These are phyloP conservation scores for Eucalyptus pumila DNA, from an alignment of 345 rosid species.

Conservation along the genomic window DNA sequence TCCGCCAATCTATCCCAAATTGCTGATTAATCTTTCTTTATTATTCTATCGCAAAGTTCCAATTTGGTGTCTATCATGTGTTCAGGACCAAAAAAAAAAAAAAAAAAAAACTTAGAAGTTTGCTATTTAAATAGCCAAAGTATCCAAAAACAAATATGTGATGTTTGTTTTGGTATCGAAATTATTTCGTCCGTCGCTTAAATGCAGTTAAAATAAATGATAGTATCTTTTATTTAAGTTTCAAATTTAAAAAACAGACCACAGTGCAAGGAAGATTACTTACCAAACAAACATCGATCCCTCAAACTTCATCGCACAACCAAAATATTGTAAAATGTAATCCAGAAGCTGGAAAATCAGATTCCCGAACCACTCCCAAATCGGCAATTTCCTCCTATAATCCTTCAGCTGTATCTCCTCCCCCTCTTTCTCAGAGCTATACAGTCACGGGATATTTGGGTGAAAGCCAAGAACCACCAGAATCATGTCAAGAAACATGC, in stretches of 20 bases:
- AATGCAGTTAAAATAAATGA: neutral
- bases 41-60: neutral
- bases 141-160: neutral
- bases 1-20: neutral
- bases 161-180: neutral
- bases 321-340: neutral
- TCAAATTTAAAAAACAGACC: neutral
- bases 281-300: neutral
- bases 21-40: neutral
- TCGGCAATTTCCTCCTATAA: neutral
- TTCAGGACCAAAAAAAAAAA: too few species aligned
- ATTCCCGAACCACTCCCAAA: neutral
- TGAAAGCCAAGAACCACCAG: neutral
- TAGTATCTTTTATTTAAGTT: neutral
- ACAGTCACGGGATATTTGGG: neutral
- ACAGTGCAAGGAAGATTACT: neutral
- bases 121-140: too few species aligned
- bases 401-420: neutral
- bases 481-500: neutral
- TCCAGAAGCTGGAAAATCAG: neutral
- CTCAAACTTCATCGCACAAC: neutral
- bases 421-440: neutral
- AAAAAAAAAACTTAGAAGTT: neutral
- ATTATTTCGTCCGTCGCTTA: neutral
- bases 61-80: neutral